Base-by-base conservation (phyloP, 768 basidiomycete species). In the Tricholoma sp. region DNA sequence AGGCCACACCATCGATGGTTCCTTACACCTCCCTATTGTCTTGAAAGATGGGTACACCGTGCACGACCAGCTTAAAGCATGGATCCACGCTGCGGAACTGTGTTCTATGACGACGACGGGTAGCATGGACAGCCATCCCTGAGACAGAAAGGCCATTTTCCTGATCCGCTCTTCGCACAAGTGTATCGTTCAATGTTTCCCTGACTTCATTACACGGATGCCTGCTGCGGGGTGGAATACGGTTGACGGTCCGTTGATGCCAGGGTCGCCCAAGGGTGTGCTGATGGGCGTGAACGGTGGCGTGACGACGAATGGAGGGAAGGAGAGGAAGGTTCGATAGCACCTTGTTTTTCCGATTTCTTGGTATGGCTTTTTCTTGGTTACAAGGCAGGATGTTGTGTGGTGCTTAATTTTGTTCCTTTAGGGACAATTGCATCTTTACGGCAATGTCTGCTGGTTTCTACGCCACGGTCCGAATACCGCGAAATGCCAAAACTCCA, bases 1-100 rank as follows among this genome's bases (percentile, higher is more conserved):
- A 32, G 56, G 55, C 31, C 56, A 53, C 29, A 54, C 52, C 19
- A 46, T 65, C 14, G 56, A 61, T 18, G 64, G 63, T 9, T 37
- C 56, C 7, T 65, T 69, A 1, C 71, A 67, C 19, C 58, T 82
- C 2, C 74, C 75, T 58, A 74, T 83, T 41, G 75, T 74, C 61
- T 70, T 87, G 57, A 84, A 79, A 59, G 78, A 81, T 29, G 77
- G 77, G 6, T 78, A 83, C 55, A 64, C 66, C 21, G 55, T 73
- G 3, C 58, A 64, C 14, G 83, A 85, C 64, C 79, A 82, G 57
- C 72, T 85, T 37, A 79, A 78, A 56, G 84, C 81, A 2, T 88
- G 86, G 85, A 59, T 73, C 8, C 74, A 76, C 52, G 79, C 76
- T 0, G 66, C 65, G 2, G 77, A 79, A 54, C 61, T 74, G 16